phyloP scores from a whole-genome alignment of 305 asterid genomes.

The Solanum hybrid region DNA sequence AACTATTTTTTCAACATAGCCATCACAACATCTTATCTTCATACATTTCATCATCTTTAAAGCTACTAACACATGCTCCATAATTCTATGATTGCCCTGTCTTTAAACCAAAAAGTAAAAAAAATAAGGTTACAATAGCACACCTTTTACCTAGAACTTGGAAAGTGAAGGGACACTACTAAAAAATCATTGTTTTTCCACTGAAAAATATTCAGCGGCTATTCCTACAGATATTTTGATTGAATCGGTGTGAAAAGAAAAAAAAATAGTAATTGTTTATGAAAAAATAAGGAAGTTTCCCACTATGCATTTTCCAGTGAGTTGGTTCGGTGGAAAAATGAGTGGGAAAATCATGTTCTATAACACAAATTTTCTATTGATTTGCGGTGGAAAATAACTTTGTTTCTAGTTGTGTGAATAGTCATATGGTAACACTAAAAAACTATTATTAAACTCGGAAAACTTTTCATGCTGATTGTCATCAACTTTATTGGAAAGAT shows the following conservation, averaged over 20 bases:
- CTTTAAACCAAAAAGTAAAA: neutral
- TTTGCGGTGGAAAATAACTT: neutral
- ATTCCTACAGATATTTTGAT: neutral
- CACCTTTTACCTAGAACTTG: slow-evolving; percentile 13
- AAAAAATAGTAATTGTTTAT: neutral
- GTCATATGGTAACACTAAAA: neutral
- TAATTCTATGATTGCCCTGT: slow-evolving; percentile 21
- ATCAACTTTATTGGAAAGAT: slow-evolving; percentile 15
- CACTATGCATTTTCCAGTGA: neutral
- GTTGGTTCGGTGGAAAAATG: neutral
- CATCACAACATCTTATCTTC: slow-evolving; percentile 39
- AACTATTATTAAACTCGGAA: neutral
- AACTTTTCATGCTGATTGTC: slow-evolving; percentile 15
- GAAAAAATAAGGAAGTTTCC: neutral
- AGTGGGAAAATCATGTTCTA: neutral
- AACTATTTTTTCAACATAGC: slow-evolving; percentile 4
- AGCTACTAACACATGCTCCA: slow-evolving; percentile 29
- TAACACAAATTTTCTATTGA: neutral
- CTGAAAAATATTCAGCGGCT: neutral
- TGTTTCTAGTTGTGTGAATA: neutral
- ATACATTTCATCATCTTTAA: slow-evolving; percentile 24
- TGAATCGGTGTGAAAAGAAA: neutral
- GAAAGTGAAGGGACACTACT: slow-evolving; percentile 9
- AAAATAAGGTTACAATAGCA: neutral
- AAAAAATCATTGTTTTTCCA: neutral